Evolutionary conservation across 1,284 basidiomycete genomes (phyloP), one percentile per base, ranked within the genome.

Genomic region (Malassezia restricta): DNA sequence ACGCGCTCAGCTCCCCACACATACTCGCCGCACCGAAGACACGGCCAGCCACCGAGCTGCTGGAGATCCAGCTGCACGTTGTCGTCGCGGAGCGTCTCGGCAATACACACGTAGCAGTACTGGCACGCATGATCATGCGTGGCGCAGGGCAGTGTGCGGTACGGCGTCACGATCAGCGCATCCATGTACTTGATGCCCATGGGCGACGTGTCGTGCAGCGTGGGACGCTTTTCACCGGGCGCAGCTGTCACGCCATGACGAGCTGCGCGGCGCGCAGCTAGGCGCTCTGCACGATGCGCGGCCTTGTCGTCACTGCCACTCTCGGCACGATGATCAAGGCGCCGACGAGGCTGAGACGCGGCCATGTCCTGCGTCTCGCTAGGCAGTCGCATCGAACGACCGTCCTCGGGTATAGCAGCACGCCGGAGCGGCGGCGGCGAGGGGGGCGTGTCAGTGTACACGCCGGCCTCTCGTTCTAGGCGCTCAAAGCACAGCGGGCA

Each of bases 21-120:
- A 20, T 14, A 17, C 20, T 49, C 39, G 15, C 43, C 53, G 40
- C 72, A 74, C 28, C 68, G 59, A 35, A 73, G 57, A 48, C 72
- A 74, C 31, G 57, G 55, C 72, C 72, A 74, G 1, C 68, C 59
- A 27, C 58, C 60, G 8, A 39, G 15, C 1, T 58, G 54, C 49
- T 61, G 57, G 40, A 71, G 33, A 45, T 68, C 66, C 43, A 71
- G 71, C 47, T 61, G 66, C 56, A 62, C 64, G 35, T 63, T 58
- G 30, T 73, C 68, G 31, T 57, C 55, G 7, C 72, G 46, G 40
- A 74, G 50, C 50, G 63, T 58, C 15, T 51, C 59, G 4, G 65
- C 56, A 27, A 73, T 61, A 54, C 71, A 73, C 30, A 62, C 58
- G 46, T 73, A 74, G 59, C 71, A 74, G 51, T 74, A 74, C 9